Conservation (phyloP, 2,329 filamentous ascomycete species). For the Ophiognomonia clavigignenti-juglandacearum region DNA sequence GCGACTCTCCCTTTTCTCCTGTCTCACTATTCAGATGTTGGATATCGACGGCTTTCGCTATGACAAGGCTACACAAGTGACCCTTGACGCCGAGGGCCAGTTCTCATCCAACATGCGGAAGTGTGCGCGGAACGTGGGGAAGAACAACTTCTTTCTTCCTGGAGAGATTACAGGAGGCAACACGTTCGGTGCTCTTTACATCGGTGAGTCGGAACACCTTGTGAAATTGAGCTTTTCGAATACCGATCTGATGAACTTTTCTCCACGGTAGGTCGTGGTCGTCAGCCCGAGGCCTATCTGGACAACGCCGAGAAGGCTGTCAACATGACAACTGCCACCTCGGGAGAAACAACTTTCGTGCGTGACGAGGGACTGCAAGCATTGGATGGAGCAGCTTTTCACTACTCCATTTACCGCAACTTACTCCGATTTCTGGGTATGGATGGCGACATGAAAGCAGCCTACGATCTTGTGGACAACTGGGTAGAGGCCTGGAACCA, state of each 20-base stretch:
- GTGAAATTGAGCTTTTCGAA: too few relatives aligned
- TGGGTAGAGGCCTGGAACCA: constrained; percentile 49
- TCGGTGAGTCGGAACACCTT: constrained; percentile 41
- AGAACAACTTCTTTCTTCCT: constrained; percentile 59
- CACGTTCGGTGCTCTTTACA: constrained; percentile 52
- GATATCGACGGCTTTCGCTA: constrained; percentile 63
- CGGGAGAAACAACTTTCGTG: constrained; percentile 34
- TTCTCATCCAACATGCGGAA: constrained; percentile 51
- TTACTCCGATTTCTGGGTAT: constrained; percentile 27
- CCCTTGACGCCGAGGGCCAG: constrained; percentile 53
- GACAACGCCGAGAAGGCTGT: constrained; percentile 14
- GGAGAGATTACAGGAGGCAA: constrained; percentile 61
- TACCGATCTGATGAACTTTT: not conserved
- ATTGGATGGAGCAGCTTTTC: constrained; percentile 39
- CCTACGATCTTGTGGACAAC: constrained; percentile 26
- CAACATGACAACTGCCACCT: constrained; percentile 15
- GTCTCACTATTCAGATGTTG: constrained; percentile 54
- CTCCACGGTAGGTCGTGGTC: constrained; percentile 40
- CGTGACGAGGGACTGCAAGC: constrained; percentile 50
- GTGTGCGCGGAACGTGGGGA: constrained; percentile 51
- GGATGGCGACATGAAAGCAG: constrained; percentile 27
- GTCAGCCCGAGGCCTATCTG: constrained; percentile 31
- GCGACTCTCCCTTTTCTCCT: constrained; percentile 55
- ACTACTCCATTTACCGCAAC: constrained; percentile 28
- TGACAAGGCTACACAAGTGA: constrained; percentile 57